These are phyloP conservation scores for Globisporangium alternatum DNA, from an alignment of 352 stramenopile genomes.

Conservation along the genomic window DNA sequence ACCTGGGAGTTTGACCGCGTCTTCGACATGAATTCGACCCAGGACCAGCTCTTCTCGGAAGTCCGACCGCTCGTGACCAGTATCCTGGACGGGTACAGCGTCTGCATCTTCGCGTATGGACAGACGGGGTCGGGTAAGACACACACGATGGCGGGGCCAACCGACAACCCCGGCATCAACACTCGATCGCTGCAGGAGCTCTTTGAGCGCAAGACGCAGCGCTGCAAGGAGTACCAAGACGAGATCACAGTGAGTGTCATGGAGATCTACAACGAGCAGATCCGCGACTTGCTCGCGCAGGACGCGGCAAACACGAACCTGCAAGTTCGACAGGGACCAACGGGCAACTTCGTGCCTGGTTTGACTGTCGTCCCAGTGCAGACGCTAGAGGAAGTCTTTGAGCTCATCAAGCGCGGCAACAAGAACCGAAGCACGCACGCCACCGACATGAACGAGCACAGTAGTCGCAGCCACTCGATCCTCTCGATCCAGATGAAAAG, in stretches of 20 bases:
- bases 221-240: slow-evolving; percentile 77
- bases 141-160: slow-evolving; percentile 75
- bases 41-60: slow-evolving; percentile 78
- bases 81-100: slow-evolving; percentile 84
- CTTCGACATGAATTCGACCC: slow-evolving; percentile 72
- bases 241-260: slow-evolving; percentile 90
- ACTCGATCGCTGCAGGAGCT: slow-evolving; percentile 81
- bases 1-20: slow-evolving; percentile 86
- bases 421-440: slow-evolving; percentile 85
- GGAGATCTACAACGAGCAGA: slow-evolving; percentile 97
- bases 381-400: slow-evolving; percentile 78
- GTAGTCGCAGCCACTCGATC: slow-evolving; percentile 86
- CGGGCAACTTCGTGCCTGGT: slow-evolving; percentile 82
- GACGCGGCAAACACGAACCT: slow-evolving; percentile 79
- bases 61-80: slow-evolving; percentile 80
- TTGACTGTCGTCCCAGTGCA: slow-evolving; percentile 75
- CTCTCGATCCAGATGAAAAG: slow-evolving; percentile 85
- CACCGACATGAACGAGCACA: slow-evolving; percentile 90
- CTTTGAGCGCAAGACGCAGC: slow-evolving; percentile 68
- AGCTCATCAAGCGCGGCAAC: slow-evolving; percentile 82
- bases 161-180: slow-evolving; percentile 80
- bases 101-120: slow-evolving; percentile 91
- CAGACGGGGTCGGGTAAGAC: slow-evolving; percentile 88
- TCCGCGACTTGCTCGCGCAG: slow-evolving; percentile 91
- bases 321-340: slow-evolving; percentile 77